These are phyloP conservation scores for Pisolithus microcarpus DNA, from an alignment of 768 basidiomycete genomes.

Conservation along the genomic window DNA sequence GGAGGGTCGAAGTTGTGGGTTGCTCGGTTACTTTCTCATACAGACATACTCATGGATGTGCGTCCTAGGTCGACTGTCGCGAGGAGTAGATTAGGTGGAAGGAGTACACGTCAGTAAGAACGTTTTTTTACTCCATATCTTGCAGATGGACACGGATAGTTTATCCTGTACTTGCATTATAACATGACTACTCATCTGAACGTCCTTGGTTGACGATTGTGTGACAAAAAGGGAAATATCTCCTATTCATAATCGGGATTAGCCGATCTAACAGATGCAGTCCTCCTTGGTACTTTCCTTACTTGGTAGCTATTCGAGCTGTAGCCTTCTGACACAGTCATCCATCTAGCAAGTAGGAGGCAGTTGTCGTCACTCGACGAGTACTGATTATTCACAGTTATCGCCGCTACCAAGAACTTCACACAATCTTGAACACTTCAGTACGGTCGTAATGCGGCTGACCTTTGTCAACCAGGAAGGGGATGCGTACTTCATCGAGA, in stretches of 20 bases:
- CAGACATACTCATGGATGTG: background rate
- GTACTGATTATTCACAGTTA: background rate
- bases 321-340: too few relatives aligned
- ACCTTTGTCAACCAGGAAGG: slow-evolving; percentile 69
- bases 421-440: background rate
- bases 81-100: slow-evolving; percentile 19
- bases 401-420: background rate
- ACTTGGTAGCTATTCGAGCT: too few relatives aligned
- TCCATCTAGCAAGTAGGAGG: too few relatives aligned
- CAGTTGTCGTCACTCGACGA: background rate
- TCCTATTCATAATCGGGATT: too few relatives aligned
- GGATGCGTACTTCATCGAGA: slow-evolving; percentile 63
- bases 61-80: slow-evolving; percentile 28
- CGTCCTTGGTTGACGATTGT: too few relatives aligned
- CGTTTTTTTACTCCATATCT: background rate
- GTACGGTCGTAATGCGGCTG: slow-evolving; percentile 46
- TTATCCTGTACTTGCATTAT: background rate
- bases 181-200: background rate
- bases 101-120: background rate
- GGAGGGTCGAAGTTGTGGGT: slow-evolving; percentile 68
- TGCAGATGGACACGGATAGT: too few relatives aligned
- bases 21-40: background rate
- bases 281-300: too few relatives aligned
- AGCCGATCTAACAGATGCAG: too few relatives aligned
- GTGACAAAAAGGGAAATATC: too few relatives aligned